Evolutionary conservation across 495 filamentous ascomycete genomes (phyloP).

Genomic region (Saxophila tyrrhenica): DNA sequence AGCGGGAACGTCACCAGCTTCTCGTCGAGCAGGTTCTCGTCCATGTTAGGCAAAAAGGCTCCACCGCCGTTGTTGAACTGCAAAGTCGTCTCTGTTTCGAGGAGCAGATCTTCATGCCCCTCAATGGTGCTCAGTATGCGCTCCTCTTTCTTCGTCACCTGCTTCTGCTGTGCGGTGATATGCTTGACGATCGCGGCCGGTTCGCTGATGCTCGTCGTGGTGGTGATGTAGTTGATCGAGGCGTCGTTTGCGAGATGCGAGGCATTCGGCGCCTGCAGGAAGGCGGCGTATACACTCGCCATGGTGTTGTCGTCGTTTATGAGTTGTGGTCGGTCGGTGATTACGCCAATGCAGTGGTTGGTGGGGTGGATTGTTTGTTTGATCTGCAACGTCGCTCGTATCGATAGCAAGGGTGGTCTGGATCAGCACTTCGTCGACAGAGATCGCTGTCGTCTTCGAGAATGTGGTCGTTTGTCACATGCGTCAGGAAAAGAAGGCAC

Average conservation of each 20-base stretch:
- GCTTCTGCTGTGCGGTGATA: conserved; percentile 49
- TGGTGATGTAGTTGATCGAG: conserved; percentile 81
- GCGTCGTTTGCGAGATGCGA: conserved; percentile 56
- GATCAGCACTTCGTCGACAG: too few species aligned
- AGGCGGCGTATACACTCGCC: conserved; percentile 67
- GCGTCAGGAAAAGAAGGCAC: too few species aligned
- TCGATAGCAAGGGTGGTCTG: too few species aligned
- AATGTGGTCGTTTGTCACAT: too few species aligned
- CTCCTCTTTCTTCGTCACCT: conserved; percentile 70
- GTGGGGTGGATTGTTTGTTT: neutral
- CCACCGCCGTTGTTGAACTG: conserved; percentile 75
- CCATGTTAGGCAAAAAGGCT: conserved; percentile 75
- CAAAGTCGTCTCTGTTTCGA: conserved; percentile 57
- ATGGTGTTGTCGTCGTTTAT: too few species aligned
- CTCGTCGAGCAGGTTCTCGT: conserved; percentile 90
- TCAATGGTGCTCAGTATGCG: conserved; percentile 62
- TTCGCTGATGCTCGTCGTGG: conserved; percentile 61
- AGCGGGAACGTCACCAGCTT: conserved; percentile 68
- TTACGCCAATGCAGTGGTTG: neutral
- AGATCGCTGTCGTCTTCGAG: too few species aligned
- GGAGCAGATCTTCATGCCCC: conserved; percentile 51
- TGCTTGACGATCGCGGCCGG: conserved; percentile 68
- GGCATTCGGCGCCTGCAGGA: conserved; percentile 57
- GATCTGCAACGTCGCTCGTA: too few species aligned
- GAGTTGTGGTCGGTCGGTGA: neutral